Evolutionary conservation across 2,329 filamentous ascomycete genomes (phyloP).

Genomic region (Fusarium sp.): DNA sequence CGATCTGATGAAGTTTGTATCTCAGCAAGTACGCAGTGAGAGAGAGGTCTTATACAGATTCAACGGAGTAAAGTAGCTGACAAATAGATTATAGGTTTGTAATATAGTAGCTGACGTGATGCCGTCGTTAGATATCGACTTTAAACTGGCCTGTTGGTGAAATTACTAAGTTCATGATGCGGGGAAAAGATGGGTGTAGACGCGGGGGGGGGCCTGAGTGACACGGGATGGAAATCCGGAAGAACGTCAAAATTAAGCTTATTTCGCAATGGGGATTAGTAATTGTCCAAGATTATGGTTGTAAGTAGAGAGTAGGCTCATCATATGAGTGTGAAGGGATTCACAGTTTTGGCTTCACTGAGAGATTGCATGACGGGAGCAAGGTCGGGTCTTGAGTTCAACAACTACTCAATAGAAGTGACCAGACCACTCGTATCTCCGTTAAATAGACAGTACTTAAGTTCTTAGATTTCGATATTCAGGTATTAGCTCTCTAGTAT

Average conservation of each 20-base stretch:
- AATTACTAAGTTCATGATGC: constrained; percentile 24
- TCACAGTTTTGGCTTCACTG: not conserved
- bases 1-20: not conserved
- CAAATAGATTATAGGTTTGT: not conserved
- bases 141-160: not conserved
- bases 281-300: no score
- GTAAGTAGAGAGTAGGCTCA: no score
- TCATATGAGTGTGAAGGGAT: not conserved
- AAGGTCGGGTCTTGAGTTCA: not conserved
- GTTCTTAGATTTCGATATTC: not conserved
- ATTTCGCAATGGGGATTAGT: not conserved
- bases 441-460: not conserved
- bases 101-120: not conserved
- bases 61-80: not conserved
- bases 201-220: not conserved
- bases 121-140: not conserved
- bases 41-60: not conserved
- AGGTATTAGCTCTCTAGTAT: not conserved
- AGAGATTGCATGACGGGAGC: not conserved
- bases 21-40: not conserved
- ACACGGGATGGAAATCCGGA: not conserved
- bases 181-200: constrained; percentile 16
- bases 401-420: not conserved
- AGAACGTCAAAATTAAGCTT: not conserved
- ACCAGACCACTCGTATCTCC: not conserved